Percentiles rank a stretch among this genome's conserved stretches.
phyloP scores from a whole-genome alignment of 2,329 filamentous ascomycete genomes.

The Fusarium caatingaense region DNA sequence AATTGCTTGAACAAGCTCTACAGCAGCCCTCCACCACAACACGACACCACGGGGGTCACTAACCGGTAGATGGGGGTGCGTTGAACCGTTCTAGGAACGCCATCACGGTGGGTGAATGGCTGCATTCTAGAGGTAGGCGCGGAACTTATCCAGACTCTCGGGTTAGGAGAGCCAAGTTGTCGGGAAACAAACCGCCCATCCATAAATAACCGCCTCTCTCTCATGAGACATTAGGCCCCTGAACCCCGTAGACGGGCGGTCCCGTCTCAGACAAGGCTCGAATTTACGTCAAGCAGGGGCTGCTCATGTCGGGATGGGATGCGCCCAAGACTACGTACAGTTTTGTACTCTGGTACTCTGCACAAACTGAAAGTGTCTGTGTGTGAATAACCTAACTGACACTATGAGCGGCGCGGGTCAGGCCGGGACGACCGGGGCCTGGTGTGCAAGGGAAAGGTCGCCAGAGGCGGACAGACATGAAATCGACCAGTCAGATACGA shows the following conservation, averaged over 20 bases:
- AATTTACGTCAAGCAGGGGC: constrained; percentile 22
- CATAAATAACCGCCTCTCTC: constrained; percentile 9
- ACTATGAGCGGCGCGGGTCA: constrained; percentile 32
- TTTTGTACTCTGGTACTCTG: constrained; percentile 1
- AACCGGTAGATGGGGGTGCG: constrained; percentile 18
- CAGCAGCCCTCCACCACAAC: constrained; percentile 31
- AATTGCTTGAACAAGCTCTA: constrained; percentile 33
- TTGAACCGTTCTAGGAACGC: constrained; percentile 12
- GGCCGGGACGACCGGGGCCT: constrained; percentile 29
- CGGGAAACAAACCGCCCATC: constrained; percentile 28
- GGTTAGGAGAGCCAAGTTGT: constrained; percentile 33
- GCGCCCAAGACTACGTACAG: constrained; percentile 5
- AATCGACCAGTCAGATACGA: constrained; percentile 35
- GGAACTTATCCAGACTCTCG: constrained; percentile 25
- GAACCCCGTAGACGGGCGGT: constrained; percentile 36
- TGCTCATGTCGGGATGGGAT: constrained; percentile 5
- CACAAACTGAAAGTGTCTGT: constrained; percentile 1
- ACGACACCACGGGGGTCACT: constrained; percentile 27
- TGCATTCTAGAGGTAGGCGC: constrained; percentile 5
- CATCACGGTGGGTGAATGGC: constrained; percentile 17
- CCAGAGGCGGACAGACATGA: constrained; percentile 10
- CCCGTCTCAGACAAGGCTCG: constrained; percentile 32
- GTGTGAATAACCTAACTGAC: constrained; percentile 27
- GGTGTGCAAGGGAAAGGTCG: constrained; percentile 8
- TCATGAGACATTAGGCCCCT: constrained; percentile 20